Evolutionary conservation across 768 basidiomycete species (phyloP).

Genomic region (Termitomyces sp.): DNA sequence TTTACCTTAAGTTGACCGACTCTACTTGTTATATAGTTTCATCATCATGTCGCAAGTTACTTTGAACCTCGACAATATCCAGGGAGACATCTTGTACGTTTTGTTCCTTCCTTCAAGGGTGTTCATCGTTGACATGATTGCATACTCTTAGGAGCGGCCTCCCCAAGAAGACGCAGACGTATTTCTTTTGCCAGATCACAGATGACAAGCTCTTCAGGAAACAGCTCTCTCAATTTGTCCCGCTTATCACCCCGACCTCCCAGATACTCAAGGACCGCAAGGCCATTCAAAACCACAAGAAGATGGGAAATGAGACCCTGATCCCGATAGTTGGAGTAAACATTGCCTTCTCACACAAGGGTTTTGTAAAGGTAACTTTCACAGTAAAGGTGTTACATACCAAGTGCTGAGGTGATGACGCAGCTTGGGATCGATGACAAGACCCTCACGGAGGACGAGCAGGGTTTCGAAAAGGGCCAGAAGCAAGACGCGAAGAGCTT

Average conservation of each 20-base stretch:
- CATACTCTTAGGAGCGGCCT: slow-evolving; percentile 41
- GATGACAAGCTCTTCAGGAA: slow-evolving; percentile 40
- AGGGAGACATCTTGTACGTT: slow-evolving; percentile 45
- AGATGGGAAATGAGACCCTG: slow-evolving; percentile 26
- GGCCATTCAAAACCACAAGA: slow-evolving; percentile 36
- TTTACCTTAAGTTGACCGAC: neutral
- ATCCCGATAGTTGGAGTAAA: slow-evolving; percentile 44
- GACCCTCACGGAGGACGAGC: slow-evolving; percentile 26
- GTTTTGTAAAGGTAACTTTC: slow-evolving; percentile 34
- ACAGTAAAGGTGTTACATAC: neutral
- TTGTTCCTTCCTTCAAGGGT: neutral
- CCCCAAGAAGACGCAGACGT: slow-evolving; percentile 50
- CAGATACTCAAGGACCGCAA: slow-evolving; percentile 40
- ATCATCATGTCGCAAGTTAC: slow-evolving; percentile 20
- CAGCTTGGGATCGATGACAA: slow-evolving; percentile 41
- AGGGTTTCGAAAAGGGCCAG: slow-evolving; percentile 39
- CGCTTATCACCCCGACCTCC: slow-evolving; percentile 43
- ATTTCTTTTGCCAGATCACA: slow-evolving; percentile 50
- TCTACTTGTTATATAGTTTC: neutral
- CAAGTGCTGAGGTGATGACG: neutral
- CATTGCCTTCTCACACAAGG: slow-evolving; percentile 50
- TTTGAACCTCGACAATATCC: slow-evolving; percentile 40
- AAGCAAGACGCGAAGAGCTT: slow-evolving; percentile 32
- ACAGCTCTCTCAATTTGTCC: slow-evolving; percentile 36
- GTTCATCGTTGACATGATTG: neutral